Conservation (phyloP, 176 grass and related monocot species). For the Paspalum notatum region DNA sequence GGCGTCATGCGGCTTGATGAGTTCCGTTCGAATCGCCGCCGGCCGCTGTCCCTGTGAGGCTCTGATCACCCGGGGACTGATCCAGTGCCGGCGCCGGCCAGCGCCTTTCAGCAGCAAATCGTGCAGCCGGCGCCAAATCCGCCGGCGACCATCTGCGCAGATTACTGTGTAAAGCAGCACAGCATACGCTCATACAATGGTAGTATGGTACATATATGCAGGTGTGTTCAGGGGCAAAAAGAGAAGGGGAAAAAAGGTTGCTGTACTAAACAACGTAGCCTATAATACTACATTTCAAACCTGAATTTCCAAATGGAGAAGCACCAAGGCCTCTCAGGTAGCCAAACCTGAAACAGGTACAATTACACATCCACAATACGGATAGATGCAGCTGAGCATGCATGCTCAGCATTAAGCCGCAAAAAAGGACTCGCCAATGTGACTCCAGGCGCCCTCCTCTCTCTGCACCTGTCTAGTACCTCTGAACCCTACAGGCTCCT, state of each 20-base stretch:
- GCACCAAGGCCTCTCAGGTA: neutral
- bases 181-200: slow-evolving; percentile 28
- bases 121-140: too few relatives aligned
- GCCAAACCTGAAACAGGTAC: slow-evolving; percentile 1
- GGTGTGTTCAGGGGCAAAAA: neutral
- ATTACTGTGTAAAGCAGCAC: neutral
- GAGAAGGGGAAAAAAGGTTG: neutral
- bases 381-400: slow-evolving; percentile 10
- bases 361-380: slow-evolving; percentile 14
- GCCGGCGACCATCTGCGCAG: neutral
- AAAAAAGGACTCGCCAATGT: slow-evolving; percentile 32
- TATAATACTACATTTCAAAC: slow-evolving; percentile 20
- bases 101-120: too few relatives aligned
- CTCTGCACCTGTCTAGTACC: slow-evolving; percentile 18
- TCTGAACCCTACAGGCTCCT: slow-evolving; percentile 33
- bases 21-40: too few relatives aligned
- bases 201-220: neutral
- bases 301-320: slow-evolving; percentile 30
- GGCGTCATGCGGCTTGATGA: too few relatives aligned
- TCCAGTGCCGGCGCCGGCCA: too few relatives aligned
- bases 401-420: slow-evolving; percentile 20
- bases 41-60: too few relatives aligned
- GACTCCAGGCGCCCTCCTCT: slow-evolving; percentile 7
- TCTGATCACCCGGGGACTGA: too few relatives aligned
- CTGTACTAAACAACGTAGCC: slow-evolving; percentile 41